These are phyloP conservation scores for Omphalea diandra DNA, from an alignment of 441 rosid genomes.

Conservation along the genomic window DNA sequence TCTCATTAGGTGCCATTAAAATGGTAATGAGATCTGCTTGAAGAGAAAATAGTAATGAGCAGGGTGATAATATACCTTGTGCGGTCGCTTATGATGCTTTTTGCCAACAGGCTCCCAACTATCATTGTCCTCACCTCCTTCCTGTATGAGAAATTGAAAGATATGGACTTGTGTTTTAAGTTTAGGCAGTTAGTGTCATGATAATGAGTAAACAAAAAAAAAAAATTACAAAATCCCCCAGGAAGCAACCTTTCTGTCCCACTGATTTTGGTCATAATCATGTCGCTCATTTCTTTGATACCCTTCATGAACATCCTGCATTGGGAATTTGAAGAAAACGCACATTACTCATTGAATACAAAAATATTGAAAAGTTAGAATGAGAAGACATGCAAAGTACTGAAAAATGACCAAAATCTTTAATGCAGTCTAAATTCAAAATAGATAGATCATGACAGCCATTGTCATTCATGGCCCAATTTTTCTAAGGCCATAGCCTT, in stretches of 20 bases:
- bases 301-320: slow-evolving; percentile 31
- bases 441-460: neutral
- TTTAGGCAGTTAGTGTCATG: neutral
- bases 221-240: neutral
- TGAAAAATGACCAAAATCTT: neutral
- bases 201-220: neutral
- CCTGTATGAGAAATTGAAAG: slow-evolving; percentile 31
- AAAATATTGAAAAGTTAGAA: neutral
- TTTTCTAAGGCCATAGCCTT: too few species aligned
- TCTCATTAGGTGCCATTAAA: neutral
- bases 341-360: neutral
- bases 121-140: slow-evolving; percentile 40
- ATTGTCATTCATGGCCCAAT: neutral
- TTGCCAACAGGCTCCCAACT: slow-evolving; percentile 88
- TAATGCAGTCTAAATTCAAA: neutral
- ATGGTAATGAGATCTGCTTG: too few species aligned
- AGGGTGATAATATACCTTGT: slow-evolving; percentile 44
- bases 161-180: neutral
- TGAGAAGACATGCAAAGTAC: neutral
- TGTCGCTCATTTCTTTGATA: slow-evolving; percentile 27
- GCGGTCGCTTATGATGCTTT: slow-evolving; percentile 53
- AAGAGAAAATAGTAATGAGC: neutral
- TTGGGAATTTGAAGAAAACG: neutral
- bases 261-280: slow-evolving; percentile 27
- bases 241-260: slow-evolving; percentile 35